Conservation (phyloP, 805 yeast genomes). For the baker's yeast (Saccharomyces cerevisiae) region DNA sequence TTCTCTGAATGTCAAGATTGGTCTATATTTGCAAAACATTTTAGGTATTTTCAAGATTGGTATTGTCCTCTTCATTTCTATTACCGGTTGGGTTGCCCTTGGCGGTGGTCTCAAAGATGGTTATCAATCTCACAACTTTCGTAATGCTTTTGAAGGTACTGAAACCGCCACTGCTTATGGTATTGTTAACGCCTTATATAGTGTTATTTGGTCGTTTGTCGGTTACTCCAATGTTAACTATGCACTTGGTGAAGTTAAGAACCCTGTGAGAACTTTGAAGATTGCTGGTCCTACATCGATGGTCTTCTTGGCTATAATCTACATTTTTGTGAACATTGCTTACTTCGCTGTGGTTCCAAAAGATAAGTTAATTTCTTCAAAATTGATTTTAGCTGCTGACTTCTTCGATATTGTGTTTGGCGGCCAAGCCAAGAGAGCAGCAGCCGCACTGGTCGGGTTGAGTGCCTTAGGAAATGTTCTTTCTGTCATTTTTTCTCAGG, state of each 20-base stretch:
- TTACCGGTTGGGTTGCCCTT: constrained; percentile 78
- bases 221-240: constrained; percentile 81
- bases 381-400: constrained; percentile 65
- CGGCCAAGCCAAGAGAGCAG: constrained; percentile 56
- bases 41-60: constrained; percentile 67
- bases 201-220: constrained; percentile 77
- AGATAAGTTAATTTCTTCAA: constrained; percentile 50
- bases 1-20: constrained; percentile 52
- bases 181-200: constrained; percentile 66
- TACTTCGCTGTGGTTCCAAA: constrained; percentile 76
- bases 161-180: constrained; percentile 54
- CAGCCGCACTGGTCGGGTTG: constrained; percentile 72
- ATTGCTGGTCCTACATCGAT: constrained; percentile 72
- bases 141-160: constrained; percentile 49
- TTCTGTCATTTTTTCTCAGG: constrained; percentile 74
- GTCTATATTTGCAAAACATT: constrained; percentile 55
- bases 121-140: constrained; percentile 51
- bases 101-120: constrained; percentile 56
- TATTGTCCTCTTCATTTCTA: constrained; percentile 59
- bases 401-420: constrained; percentile 71
- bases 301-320: constrained; percentile 49
- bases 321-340: constrained; percentile 70
- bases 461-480: constrained; percentile 77
- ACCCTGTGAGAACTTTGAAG: constrained; percentile 61
- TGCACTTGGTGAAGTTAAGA: constrained; percentile 69